Base-by-base conservation (phyloP, 2,329 filamentous ascomycete genomes). In the Aspergillus proliferans region DNA sequence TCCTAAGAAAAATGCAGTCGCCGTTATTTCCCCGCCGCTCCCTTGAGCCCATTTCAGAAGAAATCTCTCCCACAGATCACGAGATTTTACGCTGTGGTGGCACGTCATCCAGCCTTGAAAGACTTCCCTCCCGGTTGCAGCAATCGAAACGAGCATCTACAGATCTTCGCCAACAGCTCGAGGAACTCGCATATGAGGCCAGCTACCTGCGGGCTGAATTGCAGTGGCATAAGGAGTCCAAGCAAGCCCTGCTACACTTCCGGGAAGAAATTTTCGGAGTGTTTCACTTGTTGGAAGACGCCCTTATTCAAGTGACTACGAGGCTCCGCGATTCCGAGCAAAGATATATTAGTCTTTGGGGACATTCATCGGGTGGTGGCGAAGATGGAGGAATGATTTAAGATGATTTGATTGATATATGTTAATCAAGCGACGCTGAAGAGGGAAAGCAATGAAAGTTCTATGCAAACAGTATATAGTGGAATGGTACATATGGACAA, bases 171-270 rank as follows among this genome's bases (percentile, higher is more conserved):
- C 26, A 7, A 10, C 24, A 43, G 21, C 18, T 56, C 0, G 53
- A 57, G 41, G 48, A 57, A 3, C n/a, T 48, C 24, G 38, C 18
- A 1, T 57, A 57, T 43, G n/a, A 57, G 39, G 48, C 47, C 2
- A 49, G 53, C 19, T 57, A 56, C 46, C 47, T 57, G 0, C 51
- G 26, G 24, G 55, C 47, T 12, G 53, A 57, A 46, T 49, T 56
- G 21, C 15, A 56, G 26, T 57, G 43, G 50, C 40, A 56, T 18
- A 56, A 57, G 50, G 53, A 57, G 30, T 54, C 44, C 2, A 54
- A 52, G 44, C 34, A 56, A 38, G 52, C 52, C 22, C 38, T 57
- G 12, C 39, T 56, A 3, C 10, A 50, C 19, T 47, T 57, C 21
- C n/a, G 51, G 45, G 47, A 54, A 40, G n/a, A 22, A 3, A 28